These are phyloP conservation scores for Acacia pycnantha DNA, from an alignment of 331 rosid genomes.

Conservation along the genomic window DNA sequence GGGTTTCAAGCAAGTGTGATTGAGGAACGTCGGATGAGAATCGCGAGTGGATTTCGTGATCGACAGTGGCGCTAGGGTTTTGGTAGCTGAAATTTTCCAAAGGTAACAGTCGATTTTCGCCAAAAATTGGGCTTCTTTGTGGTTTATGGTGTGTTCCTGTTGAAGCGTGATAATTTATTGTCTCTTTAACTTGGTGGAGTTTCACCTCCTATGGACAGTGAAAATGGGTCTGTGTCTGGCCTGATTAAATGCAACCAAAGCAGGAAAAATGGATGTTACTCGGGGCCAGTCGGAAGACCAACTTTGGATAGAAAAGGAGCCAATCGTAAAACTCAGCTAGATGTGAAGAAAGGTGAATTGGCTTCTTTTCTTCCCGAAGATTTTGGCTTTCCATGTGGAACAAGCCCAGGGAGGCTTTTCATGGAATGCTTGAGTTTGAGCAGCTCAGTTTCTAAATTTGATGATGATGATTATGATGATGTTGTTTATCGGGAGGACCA, in stretches of 20 bases:
- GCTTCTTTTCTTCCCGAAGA: conserved; percentile 58
- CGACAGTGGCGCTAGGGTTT: too few relatives aligned
- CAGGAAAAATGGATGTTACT: conserved; percentile 40
- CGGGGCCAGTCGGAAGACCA: conserved; percentile 32
- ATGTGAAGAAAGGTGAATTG: conserved; percentile 53
- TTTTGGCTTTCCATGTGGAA: conserved; percentile 67
- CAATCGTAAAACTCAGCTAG: conserved; percentile 38
- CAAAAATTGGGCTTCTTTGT: too few relatives aligned
- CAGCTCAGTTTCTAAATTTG: conserved; percentile 58
- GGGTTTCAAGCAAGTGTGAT: too few relatives aligned
- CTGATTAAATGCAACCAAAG: conserved; percentile 41
- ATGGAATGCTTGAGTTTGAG: conserved; percentile 81
- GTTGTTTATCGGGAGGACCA: conserved; percentile 41
- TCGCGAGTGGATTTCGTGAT: too few relatives aligned
- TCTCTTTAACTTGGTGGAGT: conserved; percentile 40
- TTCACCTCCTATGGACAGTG: conserved; percentile 38
- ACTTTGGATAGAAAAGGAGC: conserved; percentile 41
- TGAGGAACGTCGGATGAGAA: too few relatives aligned
- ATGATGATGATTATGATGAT: conserved; percentile 28
- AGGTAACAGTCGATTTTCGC: too few relatives aligned
- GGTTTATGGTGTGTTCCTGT: too few relatives aligned
- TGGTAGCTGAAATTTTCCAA: too few relatives aligned
- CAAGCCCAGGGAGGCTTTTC: conserved; percentile 81
- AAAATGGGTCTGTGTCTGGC: conserved; percentile 30
- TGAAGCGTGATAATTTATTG: too few relatives aligned